Percentiles rank a stretch among this genome's conserved stretches.
phyloP scores from a whole-genome alignment of 78 protist species.

The Anaeramoeba flamelloides region DNA sequence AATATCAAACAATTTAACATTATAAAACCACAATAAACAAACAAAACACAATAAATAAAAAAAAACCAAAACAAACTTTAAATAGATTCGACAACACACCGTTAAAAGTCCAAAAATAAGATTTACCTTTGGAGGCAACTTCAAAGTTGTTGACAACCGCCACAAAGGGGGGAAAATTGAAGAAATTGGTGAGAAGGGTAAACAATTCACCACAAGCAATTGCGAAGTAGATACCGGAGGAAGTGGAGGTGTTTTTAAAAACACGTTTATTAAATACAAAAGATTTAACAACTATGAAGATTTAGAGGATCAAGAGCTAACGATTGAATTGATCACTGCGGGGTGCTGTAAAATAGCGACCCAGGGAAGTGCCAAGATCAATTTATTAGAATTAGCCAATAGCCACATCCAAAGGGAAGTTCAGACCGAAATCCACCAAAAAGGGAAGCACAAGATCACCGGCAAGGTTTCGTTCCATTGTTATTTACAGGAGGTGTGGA shows the following conservation, averaged over 20 bases:
- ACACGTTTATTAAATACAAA: constrained; percentile 7
- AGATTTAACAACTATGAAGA: constrained; percentile 1
- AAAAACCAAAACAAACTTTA: too few species aligned
- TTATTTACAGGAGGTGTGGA: constrained; percentile 8
- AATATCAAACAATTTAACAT: too few species aligned
- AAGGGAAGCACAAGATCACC: neutral
- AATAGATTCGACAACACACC: too few species aligned
- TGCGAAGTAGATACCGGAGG: too few species aligned
- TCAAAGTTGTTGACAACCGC: constrained; percentile 2
- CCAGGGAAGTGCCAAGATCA: neutral
- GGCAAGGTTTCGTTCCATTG: neutral
- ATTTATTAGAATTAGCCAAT: neutral
- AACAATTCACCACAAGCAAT: neutral
- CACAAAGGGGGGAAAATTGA: neutral
- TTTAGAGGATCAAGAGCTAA: neutral
- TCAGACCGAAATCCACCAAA: too few species aligned
- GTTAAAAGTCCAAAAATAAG: neutral
- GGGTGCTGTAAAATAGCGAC: too few species aligned
- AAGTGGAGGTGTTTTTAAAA: neutral
- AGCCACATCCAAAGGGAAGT: neutral
- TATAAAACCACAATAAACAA: too few species aligned
- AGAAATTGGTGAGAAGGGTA: neutral
- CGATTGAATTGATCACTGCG: too few species aligned
- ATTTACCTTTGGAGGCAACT: constrained; percentile 7
- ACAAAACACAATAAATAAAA: too few species aligned